These are phyloP conservation scores for Linum usitatissimum DNA, from an alignment of 345 rosid species.

Conservation along the genomic window DNA sequence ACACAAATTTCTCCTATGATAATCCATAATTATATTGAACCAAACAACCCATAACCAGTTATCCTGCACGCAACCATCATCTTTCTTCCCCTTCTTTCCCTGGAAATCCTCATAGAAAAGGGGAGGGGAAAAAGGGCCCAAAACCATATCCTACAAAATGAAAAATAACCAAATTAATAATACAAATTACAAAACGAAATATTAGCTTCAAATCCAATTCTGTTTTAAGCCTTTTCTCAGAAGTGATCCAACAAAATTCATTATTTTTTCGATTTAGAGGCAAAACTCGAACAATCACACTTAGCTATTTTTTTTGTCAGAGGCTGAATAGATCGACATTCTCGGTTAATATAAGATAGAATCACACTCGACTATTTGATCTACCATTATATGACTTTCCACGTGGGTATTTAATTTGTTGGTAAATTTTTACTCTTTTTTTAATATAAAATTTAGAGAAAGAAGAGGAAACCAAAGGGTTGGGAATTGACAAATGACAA, in stretches of 20 bases:
- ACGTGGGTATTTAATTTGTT: too few species aligned
- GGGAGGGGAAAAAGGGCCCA: not conserved
- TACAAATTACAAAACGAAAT: too few species aligned
- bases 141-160: too few species aligned
- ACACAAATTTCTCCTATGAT: not conserved
- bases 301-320: too few species aligned
- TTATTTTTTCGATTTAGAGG: too few species aligned
- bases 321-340: not conserved
- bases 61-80: not conserved
- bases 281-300: too few species aligned
- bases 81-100: not conserved
- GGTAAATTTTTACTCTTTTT: too few species aligned
- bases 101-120: not conserved
- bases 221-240: not conserved
- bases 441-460: slow-evolving; percentile 48
- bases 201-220: not conserved
- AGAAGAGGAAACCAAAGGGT: slow-evolving; percentile 29
- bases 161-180: too few species aligned
- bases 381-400: too few species aligned
- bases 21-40: not conserved
- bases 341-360: too few species aligned
- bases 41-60: not conserved
- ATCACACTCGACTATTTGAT: too few species aligned
- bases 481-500: too few species aligned
- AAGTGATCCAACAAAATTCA: not conserved